Percentiles rank a stretch among this genome's conserved stretches.
phyloP scores from a whole-genome alignment of 2,329 filamentous ascomycete genomes.

The Sporothrix phasma region DNA sequence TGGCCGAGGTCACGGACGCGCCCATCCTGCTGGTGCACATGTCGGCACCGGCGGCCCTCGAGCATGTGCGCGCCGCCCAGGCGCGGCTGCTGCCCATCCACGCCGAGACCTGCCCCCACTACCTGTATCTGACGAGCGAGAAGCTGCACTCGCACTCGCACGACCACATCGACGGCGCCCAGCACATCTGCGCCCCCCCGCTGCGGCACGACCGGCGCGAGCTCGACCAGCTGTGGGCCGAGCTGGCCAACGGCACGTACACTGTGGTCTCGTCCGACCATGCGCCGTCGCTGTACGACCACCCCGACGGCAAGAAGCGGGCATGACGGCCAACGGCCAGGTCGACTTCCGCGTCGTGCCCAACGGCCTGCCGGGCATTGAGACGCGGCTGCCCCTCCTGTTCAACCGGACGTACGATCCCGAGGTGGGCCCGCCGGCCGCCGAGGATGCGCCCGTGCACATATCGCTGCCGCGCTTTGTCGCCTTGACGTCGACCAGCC shows the following conservation, averaged over 20 bases:
- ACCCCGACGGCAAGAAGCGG: slow-evolving; percentile 25
- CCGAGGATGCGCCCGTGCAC: slow-evolving; percentile 20
- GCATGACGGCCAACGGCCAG: slow-evolving; percentile 7
- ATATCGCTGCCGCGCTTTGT: slow-evolving; percentile 42
- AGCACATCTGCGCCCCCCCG: slow-evolving; percentile 43
- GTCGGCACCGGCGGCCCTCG: slow-evolving; percentile 36
- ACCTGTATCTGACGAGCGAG: slow-evolving; percentile 41
- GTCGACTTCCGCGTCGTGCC: slow-evolving; percentile 42
- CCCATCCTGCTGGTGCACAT: slow-evolving; percentile 47
- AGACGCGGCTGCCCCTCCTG: slow-evolving; percentile 42
- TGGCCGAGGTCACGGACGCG: slow-evolving; percentile 39
- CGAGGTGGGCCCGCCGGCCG: slow-evolving; percentile 13
- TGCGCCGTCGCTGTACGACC: slow-evolving; percentile 39
- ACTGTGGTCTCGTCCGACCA: slow-evolving; percentile 42
- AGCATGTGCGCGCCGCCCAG: slow-evolving; percentile 40
- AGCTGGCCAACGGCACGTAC: slow-evolving; percentile 42
- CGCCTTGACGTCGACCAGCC: slow-evolving; percentile 43
- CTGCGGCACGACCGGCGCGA: slow-evolving; percentile 34
- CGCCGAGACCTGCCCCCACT: slow-evolving; percentile 49
- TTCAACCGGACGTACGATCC: slow-evolving; percentile 26
- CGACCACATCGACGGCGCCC: slow-evolving; percentile 29
- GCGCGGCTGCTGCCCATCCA: slow-evolving; percentile 40
- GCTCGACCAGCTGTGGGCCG: slow-evolving; percentile 41
- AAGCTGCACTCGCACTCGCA: slow-evolving; percentile 21
- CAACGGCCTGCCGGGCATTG: slow-evolving; percentile 47